phyloP scores from a whole-genome alignment of 2,329 filamentous ascomycete species.

The Aspergillus ibericus region DNA sequence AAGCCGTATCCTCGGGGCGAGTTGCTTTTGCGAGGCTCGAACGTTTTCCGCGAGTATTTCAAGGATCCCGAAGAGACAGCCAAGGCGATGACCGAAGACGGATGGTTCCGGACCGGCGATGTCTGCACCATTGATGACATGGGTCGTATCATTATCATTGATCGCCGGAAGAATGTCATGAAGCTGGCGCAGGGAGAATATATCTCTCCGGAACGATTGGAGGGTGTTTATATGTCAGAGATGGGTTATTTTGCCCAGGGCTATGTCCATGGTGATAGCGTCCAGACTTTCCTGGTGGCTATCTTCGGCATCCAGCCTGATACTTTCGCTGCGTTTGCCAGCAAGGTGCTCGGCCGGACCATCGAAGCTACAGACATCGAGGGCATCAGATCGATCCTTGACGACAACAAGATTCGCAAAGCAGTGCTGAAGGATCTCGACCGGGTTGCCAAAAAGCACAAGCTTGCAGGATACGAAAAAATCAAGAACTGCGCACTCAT shows the following conservation, averaged over 20 bases:
- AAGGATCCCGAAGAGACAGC: slow-evolving; percentile 84
- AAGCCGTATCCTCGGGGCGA: slow-evolving; percentile 89
- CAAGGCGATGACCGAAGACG: slow-evolving; percentile 79
- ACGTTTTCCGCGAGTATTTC: slow-evolving; percentile 82
- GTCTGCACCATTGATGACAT: slow-evolving; percentile 81
- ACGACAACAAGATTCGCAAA: slow-evolving; percentile 68
- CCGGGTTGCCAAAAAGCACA: slow-evolving; percentile 73
- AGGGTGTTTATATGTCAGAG: slow-evolving; percentile 88
- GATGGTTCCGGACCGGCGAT: slow-evolving; percentile 97
- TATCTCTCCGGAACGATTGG: slow-evolving; percentile 93
- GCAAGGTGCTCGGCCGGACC: slow-evolving; percentile 69
- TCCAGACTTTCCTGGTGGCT: slow-evolving; percentile 77
- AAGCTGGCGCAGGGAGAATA: slow-evolving; percentile 98
- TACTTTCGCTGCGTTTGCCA: slow-evolving; percentile 76
- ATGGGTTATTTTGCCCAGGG: slow-evolving; percentile 74
- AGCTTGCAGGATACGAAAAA: slow-evolving; percentile 89
- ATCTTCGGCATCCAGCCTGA: slow-evolving; percentile 88
- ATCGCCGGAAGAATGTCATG: slow-evolving; percentile 98
- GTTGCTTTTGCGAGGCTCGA: slow-evolving; percentile 77
- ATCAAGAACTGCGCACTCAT: slow-evolving; percentile 73
- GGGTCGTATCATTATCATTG: slow-evolving; percentile 89
- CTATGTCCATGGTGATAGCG: slow-evolving; percentile 87
- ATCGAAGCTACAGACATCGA: slow-evolving; percentile 64
- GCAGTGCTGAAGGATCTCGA: slow-evolving; percentile 79
- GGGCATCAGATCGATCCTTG: slow-evolving; percentile 65